Base-by-base conservation (phyloP, 2,329 filamentous ascomycete species). In the Penicillium sp. region DNA sequence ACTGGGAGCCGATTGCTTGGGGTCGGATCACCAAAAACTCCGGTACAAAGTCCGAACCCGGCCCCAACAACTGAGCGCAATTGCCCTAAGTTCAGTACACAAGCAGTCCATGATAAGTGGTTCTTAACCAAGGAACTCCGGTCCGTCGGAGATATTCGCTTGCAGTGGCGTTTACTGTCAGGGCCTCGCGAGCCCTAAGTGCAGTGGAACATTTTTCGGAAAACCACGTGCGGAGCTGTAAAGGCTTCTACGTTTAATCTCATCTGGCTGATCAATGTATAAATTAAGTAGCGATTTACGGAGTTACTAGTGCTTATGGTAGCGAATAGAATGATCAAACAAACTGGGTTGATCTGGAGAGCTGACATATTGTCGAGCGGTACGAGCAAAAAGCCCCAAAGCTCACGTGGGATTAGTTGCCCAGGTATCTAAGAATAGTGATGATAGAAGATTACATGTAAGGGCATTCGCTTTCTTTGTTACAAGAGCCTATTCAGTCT, bases 11-110 rank as follows among this genome's bases (percentile, higher is more conserved):
- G 30, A 20, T 24, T n/a, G 20, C 30, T 49, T 38, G 47, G 47
- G 47, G 30, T 48, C 47, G 47, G 47, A 49, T 49, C 18, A 9
- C 18, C 47, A 49, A 35, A 38, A 49, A 49, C 47, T 49, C 47
- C 47, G 47, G 28, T 5, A 49, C 30, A 49, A 49, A 49, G 30
- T 49, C 47, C 47, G 47, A 21, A 49, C 47, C 30, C 47, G 28
- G 30, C 47, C 47, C 40, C 47, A 18, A 23, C 2, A 23, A 30
- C 30, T 49, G 47, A 49, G 30, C 18, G 28, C 47, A 33, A 18
- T 16, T 1, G 38, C 3, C 12, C 9, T 9, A 7, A 14, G 8
- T 3, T 6, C 30, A 33, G 7, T 33, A 33, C 30, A 33, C 12
- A 9, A 33, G 12, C 9, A 33, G 30, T 6, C 30, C 3, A 33